phyloP scores from a whole-genome alignment of 108 stramenopile species.

The Hondaea fermentalgiana region DNA sequence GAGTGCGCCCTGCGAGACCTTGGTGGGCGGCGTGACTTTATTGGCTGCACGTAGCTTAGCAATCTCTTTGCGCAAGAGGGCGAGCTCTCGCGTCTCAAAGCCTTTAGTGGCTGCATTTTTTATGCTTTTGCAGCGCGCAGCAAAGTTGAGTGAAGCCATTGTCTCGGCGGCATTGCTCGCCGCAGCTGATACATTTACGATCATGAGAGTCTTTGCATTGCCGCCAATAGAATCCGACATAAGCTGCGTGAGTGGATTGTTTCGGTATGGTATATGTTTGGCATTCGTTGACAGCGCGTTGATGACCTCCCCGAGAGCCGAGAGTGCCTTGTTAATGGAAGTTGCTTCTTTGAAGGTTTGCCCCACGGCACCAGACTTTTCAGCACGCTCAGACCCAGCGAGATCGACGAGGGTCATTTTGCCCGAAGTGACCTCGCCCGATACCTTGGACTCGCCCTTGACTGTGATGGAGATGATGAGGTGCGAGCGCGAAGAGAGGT shows the following conservation, averaged over 20 bases:
- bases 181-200: conserved; percentile 32
- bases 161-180: conserved; percentile 22
- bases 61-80: conserved; percentile 25
- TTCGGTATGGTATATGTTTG: conserved; percentile 32
- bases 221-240: conserved; percentile 41
- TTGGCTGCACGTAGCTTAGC: conserved; percentile 16
- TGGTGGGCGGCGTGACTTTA: not conserved
- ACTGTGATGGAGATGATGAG: conserved; percentile 18
- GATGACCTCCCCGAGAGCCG: conserved; percentile 32
- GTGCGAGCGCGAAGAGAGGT: conserved; percentile 9
- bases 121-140: conserved; percentile 28
- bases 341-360: not conserved
- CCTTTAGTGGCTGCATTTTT: conserved; percentile 14
- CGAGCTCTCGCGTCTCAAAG: conserved; percentile 18
- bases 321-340: conserved; percentile 24
- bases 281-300: conserved; percentile 8
- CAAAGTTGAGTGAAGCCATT: conserved; percentile 26
- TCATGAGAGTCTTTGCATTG: conserved; percentile 36
- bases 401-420: conserved; percentile 34
- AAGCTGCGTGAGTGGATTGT: conserved; percentile 37
- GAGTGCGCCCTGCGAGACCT: no score
- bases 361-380: conserved; percentile 10
- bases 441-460: not conserved
- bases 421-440: not conserved
- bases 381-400: conserved; percentile 21